Conservation (phyloP, 2,329 filamentous ascomycete species). For the Bipolaris oryzae region DNA sequence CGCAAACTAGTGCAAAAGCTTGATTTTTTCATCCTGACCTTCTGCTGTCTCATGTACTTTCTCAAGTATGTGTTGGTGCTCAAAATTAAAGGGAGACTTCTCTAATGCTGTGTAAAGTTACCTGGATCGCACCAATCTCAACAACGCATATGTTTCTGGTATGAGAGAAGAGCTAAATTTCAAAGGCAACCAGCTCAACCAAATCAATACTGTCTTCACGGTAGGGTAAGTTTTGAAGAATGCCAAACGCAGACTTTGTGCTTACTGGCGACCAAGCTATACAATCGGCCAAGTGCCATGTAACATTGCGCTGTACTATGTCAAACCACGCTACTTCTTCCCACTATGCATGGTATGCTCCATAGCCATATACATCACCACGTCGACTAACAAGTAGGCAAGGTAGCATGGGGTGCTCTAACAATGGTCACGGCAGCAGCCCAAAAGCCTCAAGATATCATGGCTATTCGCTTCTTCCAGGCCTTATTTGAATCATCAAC, state of each 20-base stretch:
- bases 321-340: constrained; percentile 68
- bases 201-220: constrained; percentile 54
- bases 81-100: not conserved
- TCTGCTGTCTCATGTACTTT: constrained; percentile 62
- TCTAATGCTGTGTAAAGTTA: constrained; percentile 29
- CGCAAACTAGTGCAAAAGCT: constrained; percentile 61
- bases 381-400: not conserved
- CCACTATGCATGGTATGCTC: constrained; percentile 64
- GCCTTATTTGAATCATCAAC: constrained; percentile 63
- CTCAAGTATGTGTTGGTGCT: constrained; percentile 22
- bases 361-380: too few relatives aligned
- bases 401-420: constrained; percentile 64
- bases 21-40: constrained; percentile 69
- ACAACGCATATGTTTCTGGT: constrained; percentile 52
- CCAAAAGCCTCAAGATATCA: constrained; percentile 60
- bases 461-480: constrained; percentile 63
- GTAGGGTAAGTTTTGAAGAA: constrained; percentile 27
- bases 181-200: constrained; percentile 50
- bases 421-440: constrained; percentile 66
- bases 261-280: constrained; percentile 32
- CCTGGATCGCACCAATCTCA: constrained; percentile 50
- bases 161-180: constrained; percentile 52
- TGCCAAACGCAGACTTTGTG: not conserved
- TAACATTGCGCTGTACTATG: constrained; percentile 62
- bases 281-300: constrained; percentile 59